Conservation (phyloP, 202 grass and related monocot genomes). For the Elaeis oleifera region DNA sequence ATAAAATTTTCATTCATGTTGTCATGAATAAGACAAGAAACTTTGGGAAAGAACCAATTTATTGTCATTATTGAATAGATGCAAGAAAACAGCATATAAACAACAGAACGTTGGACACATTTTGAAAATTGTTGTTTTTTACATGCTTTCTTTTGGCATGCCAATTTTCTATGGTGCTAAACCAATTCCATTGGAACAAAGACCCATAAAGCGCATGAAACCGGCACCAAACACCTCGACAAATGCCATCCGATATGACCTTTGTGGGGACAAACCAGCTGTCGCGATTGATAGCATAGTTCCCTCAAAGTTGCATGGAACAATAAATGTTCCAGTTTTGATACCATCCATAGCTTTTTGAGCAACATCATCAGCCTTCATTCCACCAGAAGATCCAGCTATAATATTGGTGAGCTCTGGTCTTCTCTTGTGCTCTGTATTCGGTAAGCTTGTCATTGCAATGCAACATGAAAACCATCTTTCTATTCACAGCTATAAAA, state of each 20-base stretch:
- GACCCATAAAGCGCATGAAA: slow-evolving; percentile 7
- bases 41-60: no score
- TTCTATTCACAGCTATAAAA: background rate
- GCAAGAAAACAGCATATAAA: no score
- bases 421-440: slow-evolving; percentile 3
- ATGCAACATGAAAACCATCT: background rate
- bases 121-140: no score
- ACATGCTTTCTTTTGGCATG: background rate
- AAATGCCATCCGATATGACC: slow-evolving; percentile 9
- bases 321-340: background rate
- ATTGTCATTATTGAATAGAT: no score
- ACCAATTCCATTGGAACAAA: slow-evolving; percentile 7
- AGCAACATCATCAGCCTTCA: slow-evolving; percentile 4
- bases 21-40: no score
- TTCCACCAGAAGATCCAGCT: slow-evolving; percentile 4
- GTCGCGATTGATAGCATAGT: slow-evolving; percentile 2
- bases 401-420: slow-evolving; percentile 3
- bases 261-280: slow-evolving; percentile 6
- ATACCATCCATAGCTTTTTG: background rate
- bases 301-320: slow-evolving; percentile 9
- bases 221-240: slow-evolving; percentile 2
- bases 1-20: no score
- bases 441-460: background rate
- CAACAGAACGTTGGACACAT: no score
- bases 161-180: slow-evolving; percentile 10